These are phyloP conservation scores for Dactylellina leptospora DNA, from an alignment of 2,329 filamentous ascomycete species.

Conservation along the genomic window DNA sequence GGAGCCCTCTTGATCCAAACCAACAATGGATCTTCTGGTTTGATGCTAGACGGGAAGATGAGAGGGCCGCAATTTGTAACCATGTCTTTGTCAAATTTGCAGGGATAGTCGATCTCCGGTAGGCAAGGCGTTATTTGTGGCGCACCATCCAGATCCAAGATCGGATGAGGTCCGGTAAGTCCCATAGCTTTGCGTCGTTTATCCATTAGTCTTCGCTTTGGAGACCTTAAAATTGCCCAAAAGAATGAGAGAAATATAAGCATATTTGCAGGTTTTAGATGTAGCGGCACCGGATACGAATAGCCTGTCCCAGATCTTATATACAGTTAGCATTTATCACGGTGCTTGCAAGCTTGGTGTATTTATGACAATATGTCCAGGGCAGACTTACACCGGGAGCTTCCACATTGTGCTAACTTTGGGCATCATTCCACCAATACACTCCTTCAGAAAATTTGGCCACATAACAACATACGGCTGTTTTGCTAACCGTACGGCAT, in stretches of 20 bases:
- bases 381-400: conserved; percentile 49
- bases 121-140: conserved; percentile 50
- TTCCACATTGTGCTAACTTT: conserved; percentile 32
- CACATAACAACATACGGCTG: conserved; percentile 46
- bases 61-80: conserved; percentile 54
- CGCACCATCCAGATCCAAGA: conserved; percentile 37
- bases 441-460: conserved; percentile 51
- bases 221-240: conserved; percentile 22
- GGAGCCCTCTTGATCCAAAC: conserved; percentile 50
- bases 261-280: conserved; percentile 44
- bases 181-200: conserved; percentile 43
- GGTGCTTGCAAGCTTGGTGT: no score
- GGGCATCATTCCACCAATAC: conserved; percentile 49
- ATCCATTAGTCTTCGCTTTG: conserved; percentile 44
- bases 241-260: conserved; percentile 42
- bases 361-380: no score
- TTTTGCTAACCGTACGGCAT: conserved; percentile 40
- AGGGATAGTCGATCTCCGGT: conserved; percentile 53
- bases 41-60: conserved; percentile 44
- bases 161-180: conserved; percentile 37
- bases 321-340: background rate
- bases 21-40: conserved; percentile 37
- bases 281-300: conserved; percentile 44
- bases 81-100: conserved; percentile 30
- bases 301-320: conserved; percentile 48